phyloP scores from a whole-genome alignment of 108 stramenopile species.

The Cyclotella choctawhatcheeana region DNA sequence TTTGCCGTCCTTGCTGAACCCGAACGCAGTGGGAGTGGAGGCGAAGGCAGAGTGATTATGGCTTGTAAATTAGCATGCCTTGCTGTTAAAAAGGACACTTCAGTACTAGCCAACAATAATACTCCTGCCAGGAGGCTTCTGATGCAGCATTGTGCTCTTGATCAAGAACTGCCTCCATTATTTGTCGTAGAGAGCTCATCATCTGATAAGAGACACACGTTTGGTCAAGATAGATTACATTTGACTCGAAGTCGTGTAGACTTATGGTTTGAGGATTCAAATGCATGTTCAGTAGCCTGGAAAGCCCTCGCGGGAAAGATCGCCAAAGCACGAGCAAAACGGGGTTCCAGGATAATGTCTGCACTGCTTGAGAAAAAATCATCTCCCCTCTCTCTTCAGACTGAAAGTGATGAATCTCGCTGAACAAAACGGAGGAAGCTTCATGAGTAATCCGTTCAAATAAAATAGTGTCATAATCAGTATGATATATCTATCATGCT shows the following conservation, averaged over 20 bases:
- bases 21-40: slow-evolving; percentile 54
- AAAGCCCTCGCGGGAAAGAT: slow-evolving; percentile 55
- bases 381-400: background rate
- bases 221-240: slow-evolving; percentile 31
- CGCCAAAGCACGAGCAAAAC: slow-evolving; percentile 51
- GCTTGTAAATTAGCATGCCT: slow-evolving; percentile 61
- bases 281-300: slow-evolving; percentile 63
- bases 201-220: slow-evolving; percentile 14
- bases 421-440: background rate
- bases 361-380: slow-evolving; percentile 19
- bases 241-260: slow-evolving; percentile 66
- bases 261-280: slow-evolving; percentile 87
- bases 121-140: slow-evolving; percentile 78
- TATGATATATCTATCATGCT: no score
- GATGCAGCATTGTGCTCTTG: slow-evolving; percentile 57
- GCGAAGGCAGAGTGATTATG: slow-evolving; percentile 74
- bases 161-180: slow-evolving; percentile 65
- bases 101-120: slow-evolving; percentile 41
- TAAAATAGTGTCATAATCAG: no score
- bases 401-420: background rate
- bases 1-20: slow-evolving; percentile 80
- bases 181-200: slow-evolving; percentile 57
- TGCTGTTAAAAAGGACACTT: slow-evolving; percentile 55
- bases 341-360: slow-evolving; percentile 47
- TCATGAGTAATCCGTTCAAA: no score